phyloP scores from a whole-genome alignment of 768 basidiomycete species.

The Boletus coccyginus region DNA sequence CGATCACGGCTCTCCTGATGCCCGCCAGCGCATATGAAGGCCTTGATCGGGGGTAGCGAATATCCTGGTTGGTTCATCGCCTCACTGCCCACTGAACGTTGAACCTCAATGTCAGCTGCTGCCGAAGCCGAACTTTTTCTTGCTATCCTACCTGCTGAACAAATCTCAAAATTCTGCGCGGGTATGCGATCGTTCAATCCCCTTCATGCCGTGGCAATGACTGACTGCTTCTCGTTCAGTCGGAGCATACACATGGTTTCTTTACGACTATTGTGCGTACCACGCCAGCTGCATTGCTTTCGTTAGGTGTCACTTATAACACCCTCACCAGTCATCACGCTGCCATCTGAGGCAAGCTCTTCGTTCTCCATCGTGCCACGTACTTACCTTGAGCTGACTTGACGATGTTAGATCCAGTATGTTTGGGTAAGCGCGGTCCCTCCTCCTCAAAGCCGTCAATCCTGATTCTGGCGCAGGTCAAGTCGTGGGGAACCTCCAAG shows the following conservation, averaged over 20 bases:
- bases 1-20: too few relatives aligned
- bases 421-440: not conserved
- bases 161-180: not conserved
- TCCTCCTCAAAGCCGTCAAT: not conserved
- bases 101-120: not conserved
- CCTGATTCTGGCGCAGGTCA: not conserved
- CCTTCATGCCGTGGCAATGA: not conserved
- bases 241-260: not conserved
- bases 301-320: not conserved
- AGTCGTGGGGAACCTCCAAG: not conserved
- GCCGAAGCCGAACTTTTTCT: not conserved
- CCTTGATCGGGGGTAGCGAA: too few relatives aligned
- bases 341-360: not conserved
- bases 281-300: not conserved
- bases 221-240: not conserved
- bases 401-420: not conserved
- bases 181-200: not conserved
- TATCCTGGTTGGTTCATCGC: not conserved
- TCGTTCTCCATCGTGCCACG: not conserved
- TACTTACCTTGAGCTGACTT: not conserved
- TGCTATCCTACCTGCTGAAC: not conserved
- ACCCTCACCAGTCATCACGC: not conserved
- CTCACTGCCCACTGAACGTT: not conserved
- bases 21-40: too few relatives aligned
- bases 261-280: not conserved